Conservation (phyloP, 495 filamentous ascomycete genomes). For the Entonaema liquescens region DNA sequence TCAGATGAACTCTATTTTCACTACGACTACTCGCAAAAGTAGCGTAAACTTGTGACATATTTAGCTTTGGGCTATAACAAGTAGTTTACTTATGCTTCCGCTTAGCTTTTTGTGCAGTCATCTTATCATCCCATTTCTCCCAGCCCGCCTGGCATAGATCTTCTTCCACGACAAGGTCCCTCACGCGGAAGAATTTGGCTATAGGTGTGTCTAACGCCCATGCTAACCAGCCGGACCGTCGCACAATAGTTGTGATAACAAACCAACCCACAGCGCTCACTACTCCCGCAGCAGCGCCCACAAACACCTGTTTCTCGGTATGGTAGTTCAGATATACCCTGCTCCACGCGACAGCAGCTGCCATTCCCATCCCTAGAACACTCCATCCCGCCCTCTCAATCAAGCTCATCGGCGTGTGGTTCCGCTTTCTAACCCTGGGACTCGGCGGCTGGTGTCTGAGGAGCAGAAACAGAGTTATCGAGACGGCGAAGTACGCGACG, state of each 20-base stretch:
- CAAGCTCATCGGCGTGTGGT: constrained; percentile 64
- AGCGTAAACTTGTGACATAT: not conserved
- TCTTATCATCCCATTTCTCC: constrained; percentile 83
- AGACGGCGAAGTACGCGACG: constrained; percentile 85
- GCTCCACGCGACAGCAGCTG: constrained; percentile 77
- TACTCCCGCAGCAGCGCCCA: constrained; percentile 75
- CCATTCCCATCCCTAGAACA: constrained; percentile 63
- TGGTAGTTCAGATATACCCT: constrained; percentile 94
- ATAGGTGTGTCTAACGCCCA: constrained; percentile 74
- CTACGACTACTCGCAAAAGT: not conserved
- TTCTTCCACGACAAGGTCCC: constrained; percentile 89
- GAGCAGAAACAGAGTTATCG: constrained; percentile 81
- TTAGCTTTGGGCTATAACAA: not conserved
- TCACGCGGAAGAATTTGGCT: constrained; percentile 70
- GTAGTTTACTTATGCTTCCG: constrained; percentile 28
- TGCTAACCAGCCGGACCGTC: constrained; percentile 68
- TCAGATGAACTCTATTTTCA: not conserved
- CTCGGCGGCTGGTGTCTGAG: constrained; percentile 71
- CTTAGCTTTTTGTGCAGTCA: constrained; percentile 35
- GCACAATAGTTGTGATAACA: constrained; percentile 66
- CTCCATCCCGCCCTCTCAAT: constrained; percentile 66
- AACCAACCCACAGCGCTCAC: constrained; percentile 84
- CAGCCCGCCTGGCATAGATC: constrained; percentile 92
- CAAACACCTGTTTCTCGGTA: constrained; percentile 85
- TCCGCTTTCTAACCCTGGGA: constrained; percentile 33